phyloP scores from a whole-genome alignment of 257 asterid species.

The Rehmannia glutinosa region DNA sequence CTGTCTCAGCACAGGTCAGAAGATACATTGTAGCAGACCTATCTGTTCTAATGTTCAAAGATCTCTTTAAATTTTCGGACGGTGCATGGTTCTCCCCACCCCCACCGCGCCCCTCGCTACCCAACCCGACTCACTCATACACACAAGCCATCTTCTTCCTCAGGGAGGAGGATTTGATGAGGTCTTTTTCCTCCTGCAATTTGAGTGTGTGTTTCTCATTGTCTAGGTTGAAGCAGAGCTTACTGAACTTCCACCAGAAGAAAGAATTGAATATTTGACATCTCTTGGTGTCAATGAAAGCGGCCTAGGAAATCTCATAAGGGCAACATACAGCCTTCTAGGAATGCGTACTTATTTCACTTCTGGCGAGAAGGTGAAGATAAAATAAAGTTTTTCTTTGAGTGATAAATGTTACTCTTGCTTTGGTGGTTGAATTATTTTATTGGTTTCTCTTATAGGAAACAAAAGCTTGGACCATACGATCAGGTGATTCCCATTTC shows the following conservation, averaged over 20 bases:
- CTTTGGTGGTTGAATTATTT: constrained; percentile 5
- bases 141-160: neutral
- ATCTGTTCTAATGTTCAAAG: constrained; percentile 5
- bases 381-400: constrained; percentile 10
- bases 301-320: constrained; percentile 91
- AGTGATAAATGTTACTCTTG: neutral
- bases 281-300: constrained; percentile 89
- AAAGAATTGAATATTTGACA: constrained; percentile 75
- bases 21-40: constrained; percentile 15
- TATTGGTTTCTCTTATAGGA: constrained; percentile 47
- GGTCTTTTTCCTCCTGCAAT: constrained; percentile 8
- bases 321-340: constrained; percentile 81
- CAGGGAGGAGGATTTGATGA: neutral
- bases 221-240: constrained; percentile 96
- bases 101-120: too few relatives aligned
- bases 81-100: too few relatives aligned
- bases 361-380: constrained; percentile 88
- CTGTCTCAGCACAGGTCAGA: constrained; percentile 96
- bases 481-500: constrained; percentile 45
- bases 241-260: constrained; percentile 87
- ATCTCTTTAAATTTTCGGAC: too few relatives aligned
- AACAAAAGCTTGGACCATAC: constrained; percentile 97
- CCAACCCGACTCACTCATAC: too few relatives aligned
- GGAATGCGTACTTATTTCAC: constrained; percentile 96
- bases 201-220: constrained; percentile 11